Percentiles rank a stretch among this genome's conserved stretches.
phyloP scores from a whole-genome alignment of 202 grass and related monocot species.

The Panicum hallii region DNA sequence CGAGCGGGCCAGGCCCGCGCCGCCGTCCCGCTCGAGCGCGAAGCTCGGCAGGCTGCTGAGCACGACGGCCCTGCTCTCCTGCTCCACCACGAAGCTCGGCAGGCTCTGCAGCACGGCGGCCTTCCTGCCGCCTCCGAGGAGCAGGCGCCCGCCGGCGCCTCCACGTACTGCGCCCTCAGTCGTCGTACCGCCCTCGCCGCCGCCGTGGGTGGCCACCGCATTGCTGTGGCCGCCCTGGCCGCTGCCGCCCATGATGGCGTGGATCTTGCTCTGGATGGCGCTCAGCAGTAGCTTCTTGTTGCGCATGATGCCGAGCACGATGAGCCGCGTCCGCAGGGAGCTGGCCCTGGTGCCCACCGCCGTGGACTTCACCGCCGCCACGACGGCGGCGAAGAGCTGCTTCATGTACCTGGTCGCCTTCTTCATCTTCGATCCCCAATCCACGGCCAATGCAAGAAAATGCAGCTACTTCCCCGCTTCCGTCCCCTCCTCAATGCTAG shows the following conservation, averaged over 20 bases:
- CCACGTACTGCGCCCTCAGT: neutral
- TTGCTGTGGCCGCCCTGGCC: neutral
- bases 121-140: slow-evolving; percentile 15
- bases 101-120: slow-evolving; percentile 58
- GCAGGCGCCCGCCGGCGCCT: neutral
- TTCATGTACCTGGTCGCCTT: slow-evolving; percentile 76
- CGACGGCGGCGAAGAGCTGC: slow-evolving; percentile 61
- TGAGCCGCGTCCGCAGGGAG: slow-evolving; percentile 57
- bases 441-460: slow-evolving; percentile 14
- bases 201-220: neutral
- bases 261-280: slow-evolving; percentile 79
- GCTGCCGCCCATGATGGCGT: slow-evolving; percentile 55
- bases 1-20: slow-evolving; percentile 48
- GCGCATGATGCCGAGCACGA: slow-evolving; percentile 67
- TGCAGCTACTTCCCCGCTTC: too few relatives aligned
- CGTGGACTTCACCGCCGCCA: slow-evolving; percentile 58
- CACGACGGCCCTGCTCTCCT: slow-evolving; percentile 41
- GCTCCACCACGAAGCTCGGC: slow-evolving; percentile 60
- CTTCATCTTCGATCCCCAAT: slow-evolving; percentile 48
- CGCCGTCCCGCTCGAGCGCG: slow-evolving; percentile 40
- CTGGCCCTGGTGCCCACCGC: slow-evolving; percentile 62
- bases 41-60: slow-evolving; percentile 59
- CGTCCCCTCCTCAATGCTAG: neutral
- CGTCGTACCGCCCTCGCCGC: neutral
- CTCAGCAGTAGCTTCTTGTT: slow-evolving; percentile 76